Percentiles rank a stretch among this genome's conserved stretches.
These are phyloP conservation scores for Hypoxylon fuscum DNA, from an alignment of 495 filamentous ascomycete genomes.

Conservation along the genomic window DNA sequence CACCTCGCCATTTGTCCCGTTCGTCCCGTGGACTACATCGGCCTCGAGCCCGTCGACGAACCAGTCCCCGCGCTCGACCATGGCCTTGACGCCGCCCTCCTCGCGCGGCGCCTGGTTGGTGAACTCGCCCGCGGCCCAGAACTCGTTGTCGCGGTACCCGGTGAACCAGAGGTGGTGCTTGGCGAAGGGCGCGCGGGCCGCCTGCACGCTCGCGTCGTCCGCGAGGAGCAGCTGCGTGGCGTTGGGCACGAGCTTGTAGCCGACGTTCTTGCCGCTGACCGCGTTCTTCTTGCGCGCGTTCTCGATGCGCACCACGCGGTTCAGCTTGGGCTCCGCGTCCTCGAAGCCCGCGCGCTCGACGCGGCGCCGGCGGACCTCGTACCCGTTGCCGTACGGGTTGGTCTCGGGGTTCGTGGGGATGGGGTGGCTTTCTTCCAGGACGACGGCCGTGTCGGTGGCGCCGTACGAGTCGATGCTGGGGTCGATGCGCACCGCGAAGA, in stretches of 20 bases:
- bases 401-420: constrained; percentile 62
- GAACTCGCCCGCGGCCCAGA: constrained; percentile 84
- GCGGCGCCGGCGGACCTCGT: constrained; percentile 54
- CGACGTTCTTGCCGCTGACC: constrained; percentile 78
- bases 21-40: constrained; percentile 36
- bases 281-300: constrained; percentile 72
- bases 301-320: constrained; percentile 84
- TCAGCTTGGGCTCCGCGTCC: constrained; percentile 67
- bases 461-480: constrained; percentile 79
- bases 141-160: constrained; percentile 76
- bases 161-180: constrained; percentile 86
- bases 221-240: constrained; percentile 85
- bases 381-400: constrained; percentile 84
- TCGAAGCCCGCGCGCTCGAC: constrained; percentile 68
- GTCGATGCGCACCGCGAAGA: constrained; percentile 88
- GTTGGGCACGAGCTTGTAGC: constrained; percentile 78
- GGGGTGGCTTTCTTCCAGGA: constrained; percentile 69
- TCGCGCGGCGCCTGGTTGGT: constrained; percentile 72
- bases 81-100: constrained; percentile 43
- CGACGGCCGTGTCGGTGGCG: constrained; percentile 78
- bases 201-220: constrained; percentile 71
- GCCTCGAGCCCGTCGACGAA: constrained; percentile 42
- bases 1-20: constrained; percentile 26
- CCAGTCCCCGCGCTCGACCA: constrained; percentile 45
- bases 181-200: constrained; percentile 81